Percentiles rank a stretch among this genome's conserved stretches.
These are phyloP conservation scores for Suillus clintonianus DNA, from an alignment of 768 basidiomycete genomes.

Conservation along the genomic window DNA sequence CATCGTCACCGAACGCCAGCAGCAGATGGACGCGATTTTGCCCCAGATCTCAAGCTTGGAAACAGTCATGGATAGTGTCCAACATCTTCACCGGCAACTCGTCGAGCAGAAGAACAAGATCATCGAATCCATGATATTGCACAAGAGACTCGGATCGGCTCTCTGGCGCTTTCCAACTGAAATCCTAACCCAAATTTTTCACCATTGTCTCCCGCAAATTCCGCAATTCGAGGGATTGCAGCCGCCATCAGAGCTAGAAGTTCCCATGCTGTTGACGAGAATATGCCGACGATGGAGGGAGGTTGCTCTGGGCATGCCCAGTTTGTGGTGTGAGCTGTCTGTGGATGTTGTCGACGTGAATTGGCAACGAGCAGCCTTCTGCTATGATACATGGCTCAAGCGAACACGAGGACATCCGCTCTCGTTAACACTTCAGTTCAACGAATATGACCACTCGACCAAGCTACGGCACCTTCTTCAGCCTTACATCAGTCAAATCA, in stretches of 20 bases:
- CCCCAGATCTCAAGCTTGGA: slow-evolving; percentile 13
- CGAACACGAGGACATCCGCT: slow-evolving; percentile 18
- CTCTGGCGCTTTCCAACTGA: slow-evolving; percentile 47
- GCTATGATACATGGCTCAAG: slow-evolving; percentile 10
- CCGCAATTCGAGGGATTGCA: too few species aligned
- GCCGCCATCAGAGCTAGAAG: not conserved
- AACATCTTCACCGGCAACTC: slow-evolving; percentile 10
- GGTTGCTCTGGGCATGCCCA: slow-evolving; percentile 39
- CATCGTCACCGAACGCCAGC: slow-evolving; percentile 17
- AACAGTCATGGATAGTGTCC: slow-evolving; percentile 14
- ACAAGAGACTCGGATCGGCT: slow-evolving; percentile 23
- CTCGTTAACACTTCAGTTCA: slow-evolving; percentile 17
- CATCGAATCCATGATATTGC: slow-evolving; percentile 16
- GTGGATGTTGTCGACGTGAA: not conserved
- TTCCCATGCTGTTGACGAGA: slow-evolving; percentile 41
- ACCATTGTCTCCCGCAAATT: slow-evolving; percentile 31
- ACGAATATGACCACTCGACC: not conserved
- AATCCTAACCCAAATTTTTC: slow-evolving; percentile 48
- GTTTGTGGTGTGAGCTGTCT: slow-evolving; percentile 48
- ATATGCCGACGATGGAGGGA: slow-evolving; percentile 46
- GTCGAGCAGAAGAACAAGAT: slow-evolving; percentile 14
- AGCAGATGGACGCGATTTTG: slow-evolving; percentile 14
- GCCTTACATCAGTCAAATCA: slow-evolving; percentile 13
- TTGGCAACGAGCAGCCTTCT: slow-evolving; percentile 10
- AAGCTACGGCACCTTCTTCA: slow-evolving; percentile 12